Evolutionary conservation across 768 basidiomycete species (phyloP), one percentile per base, ranked within the genome.

Genomic region (Exidia glandulosa): DNA sequence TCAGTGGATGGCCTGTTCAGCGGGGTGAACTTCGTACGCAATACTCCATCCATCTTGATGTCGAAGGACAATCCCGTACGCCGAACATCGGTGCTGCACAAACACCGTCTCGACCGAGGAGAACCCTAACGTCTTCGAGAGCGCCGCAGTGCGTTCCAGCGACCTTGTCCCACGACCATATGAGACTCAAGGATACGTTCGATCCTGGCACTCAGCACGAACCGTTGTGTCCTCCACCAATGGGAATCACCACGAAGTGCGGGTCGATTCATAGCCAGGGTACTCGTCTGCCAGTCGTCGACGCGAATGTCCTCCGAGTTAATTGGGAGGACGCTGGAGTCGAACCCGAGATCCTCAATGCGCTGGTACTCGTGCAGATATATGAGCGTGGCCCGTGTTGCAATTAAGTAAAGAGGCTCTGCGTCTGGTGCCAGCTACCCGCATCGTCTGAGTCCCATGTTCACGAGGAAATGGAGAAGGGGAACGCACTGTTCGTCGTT

Each of bases 31-130:
- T 14, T 77, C 86, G 61, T 67, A 91, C 88, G 80, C 83, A 23
- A 90, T 73, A 66, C 86, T 86, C 88, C 88, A 92, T 3, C 83
- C 89, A 56, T 87, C 83, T 23, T 64, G 58, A 68, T 90, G 87
- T 50, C 78, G 77, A 52, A 95, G 71, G 36, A 87, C 80, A 10
- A 80, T 71, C 2, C 92, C 94, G 69, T 83, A 90, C 59, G 86
- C 88, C 23, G 78, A 73, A 34, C 84, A 84, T 7, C 85, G 78
- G 71, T 97, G 94, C 16, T 73, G 68, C 1, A 95, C 87, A 54
- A 85, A 81, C 0, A 90, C 87, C 0, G 90, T 85, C 23, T 72
- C 69, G 63, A 95, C 78, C 32, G 73, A 78, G 12, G 75, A 70
- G 29, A 96, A 66, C 0, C 83, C 86, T 5, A 91, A 75, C 1